Conservation (phyloP, 2,329 filamentous ascomycete genomes). For the Claviceps spartinae region DNA sequence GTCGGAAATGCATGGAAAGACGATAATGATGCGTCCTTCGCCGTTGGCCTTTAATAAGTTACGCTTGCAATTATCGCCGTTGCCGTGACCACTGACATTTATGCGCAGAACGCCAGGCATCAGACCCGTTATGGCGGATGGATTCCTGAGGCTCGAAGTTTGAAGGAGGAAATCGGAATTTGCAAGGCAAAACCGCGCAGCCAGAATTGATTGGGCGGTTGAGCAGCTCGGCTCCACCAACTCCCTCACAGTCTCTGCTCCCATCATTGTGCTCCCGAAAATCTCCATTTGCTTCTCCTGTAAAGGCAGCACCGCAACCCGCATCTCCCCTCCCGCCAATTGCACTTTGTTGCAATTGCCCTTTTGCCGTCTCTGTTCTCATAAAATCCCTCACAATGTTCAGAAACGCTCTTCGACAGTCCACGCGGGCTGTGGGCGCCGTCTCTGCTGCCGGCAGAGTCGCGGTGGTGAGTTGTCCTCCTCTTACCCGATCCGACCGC, state of each 20-base stretch:
- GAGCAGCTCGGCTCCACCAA: conserved; percentile 23
- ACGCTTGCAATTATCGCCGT: background rate
- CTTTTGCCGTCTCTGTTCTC: conserved; percentile 36
- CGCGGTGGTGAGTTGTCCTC: conserved; percentile 70
- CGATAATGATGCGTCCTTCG: background rate
- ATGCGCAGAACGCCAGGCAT: background rate
- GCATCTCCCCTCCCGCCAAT: conserved; percentile 50
- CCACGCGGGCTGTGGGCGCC: conserved; percentile 86
- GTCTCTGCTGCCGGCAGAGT: conserved; percentile 85
- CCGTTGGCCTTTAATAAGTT: too few relatives aligned
- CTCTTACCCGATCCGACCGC: conserved; percentile 25
- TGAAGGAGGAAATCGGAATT: conserved; percentile 24
- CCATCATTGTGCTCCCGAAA: conserved; percentile 28
- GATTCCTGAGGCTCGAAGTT: conserved; percentile 8
- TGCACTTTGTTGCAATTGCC: conserved; percentile 51
- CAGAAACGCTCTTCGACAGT: conserved; percentile 95
- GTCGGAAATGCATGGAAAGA: background rate
- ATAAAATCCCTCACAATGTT: conserved; percentile 61
- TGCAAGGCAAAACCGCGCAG: conserved; percentile 25
- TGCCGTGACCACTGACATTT: background rate
- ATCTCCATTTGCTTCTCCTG: conserved; percentile 30
- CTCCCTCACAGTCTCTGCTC: conserved; percentile 30
- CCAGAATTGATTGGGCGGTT: conserved; percentile 20
- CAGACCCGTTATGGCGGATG: background rate
- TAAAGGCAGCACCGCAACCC: conserved; percentile 35